These are phyloP conservation scores for Ceratonia siliqua DNA, from an alignment of 306 rosid species.

Conservation along the genomic window DNA sequence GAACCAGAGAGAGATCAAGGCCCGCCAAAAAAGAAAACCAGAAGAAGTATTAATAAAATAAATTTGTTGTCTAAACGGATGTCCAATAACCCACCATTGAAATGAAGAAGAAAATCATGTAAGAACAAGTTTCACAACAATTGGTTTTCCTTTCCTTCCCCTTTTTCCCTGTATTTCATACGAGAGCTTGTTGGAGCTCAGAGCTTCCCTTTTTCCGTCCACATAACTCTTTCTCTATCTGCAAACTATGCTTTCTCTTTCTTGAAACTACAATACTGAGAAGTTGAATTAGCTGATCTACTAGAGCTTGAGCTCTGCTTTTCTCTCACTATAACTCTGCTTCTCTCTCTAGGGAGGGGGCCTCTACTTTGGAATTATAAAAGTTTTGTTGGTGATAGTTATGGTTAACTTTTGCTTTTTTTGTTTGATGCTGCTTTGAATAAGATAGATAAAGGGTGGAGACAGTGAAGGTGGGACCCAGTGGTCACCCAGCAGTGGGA, in stretches of 20 bases:
- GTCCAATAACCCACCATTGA: constrained; percentile 45
- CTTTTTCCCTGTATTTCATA: not conserved
- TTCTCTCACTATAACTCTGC: not conserved
- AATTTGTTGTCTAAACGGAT: too few species aligned
- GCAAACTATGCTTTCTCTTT: not conserved
- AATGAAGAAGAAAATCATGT: constrained; percentile 31
- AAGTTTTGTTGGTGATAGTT: constrained; percentile 34
- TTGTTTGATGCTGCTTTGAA: constrained; percentile 1
- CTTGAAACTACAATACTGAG: not conserved
- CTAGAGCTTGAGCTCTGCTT: not conserved
- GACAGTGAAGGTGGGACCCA: constrained; percentile 23
- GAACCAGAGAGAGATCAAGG: constrained; percentile 32
- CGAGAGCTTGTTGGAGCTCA: constrained; percentile 7
- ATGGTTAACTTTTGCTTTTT: constrained; percentile 39
- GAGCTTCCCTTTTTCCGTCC: not conserved
- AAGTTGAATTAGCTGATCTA: not conserved
- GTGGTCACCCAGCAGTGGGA: constrained; percentile 31
- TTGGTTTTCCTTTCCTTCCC: not conserved
- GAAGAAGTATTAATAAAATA: too few species aligned
- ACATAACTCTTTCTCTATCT: not conserved
- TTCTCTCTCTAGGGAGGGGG: constrained; percentile 6
- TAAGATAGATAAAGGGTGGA: too few species aligned
- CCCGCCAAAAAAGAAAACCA: not conserved
- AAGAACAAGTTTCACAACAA: not conserved
- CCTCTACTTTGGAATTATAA: not conserved